Base-by-base conservation (phyloP, 1,284 basidiomycete species). In the Cryptococcus deneoformans region DNA sequence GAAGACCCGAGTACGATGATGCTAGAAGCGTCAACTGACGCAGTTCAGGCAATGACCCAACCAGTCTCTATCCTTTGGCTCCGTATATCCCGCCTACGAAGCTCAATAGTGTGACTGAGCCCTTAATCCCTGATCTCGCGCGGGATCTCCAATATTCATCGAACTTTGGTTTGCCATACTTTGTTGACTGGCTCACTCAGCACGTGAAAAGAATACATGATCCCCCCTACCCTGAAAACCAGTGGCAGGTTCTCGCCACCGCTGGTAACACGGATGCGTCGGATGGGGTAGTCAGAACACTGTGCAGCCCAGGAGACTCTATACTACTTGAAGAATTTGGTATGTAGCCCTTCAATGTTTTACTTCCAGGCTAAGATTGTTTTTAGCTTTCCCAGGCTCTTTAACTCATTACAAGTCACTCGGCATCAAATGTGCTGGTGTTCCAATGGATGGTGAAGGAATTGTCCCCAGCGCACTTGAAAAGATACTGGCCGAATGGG, bases 361-460 rank as follows among this genome's bases (percentile, higher is more conserved):
- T 29, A 29, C 29, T 29, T 29, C 29, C 29, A 29, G 29, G 29
- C 29, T 29, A 29, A 29, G 12, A 51, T 52, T 52, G 5, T 29
- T 36, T 24, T 34, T 48, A 65, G 67, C 67, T 3, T 90, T 87
- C 67, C 86, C 2, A 20, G 84, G 80, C 36, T 79, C 82, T 0
- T 51, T 84, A 1, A 73, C 77, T 4, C 65, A 74, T 14, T 75
- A 77, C 40, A 53, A 66, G 29, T 85, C 87, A 5, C 78, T 79
- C 56, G 81, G 80, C 20, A 72, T 87, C 34, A 72, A 72, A 24
- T 76, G 83, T 12, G 80, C 87, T 3, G 79, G 85, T 4, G 80
- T 90, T 5, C 79, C 81, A 8, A 85, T 89, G 80, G 89, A 92
- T 69, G 78, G 76, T 2, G 81, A 86, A 61, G 20, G 88, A n/a